Evolutionary conservation across 805 yeast genomes (phyloP).

Genomic region (Spathaspora boniae): DNA sequence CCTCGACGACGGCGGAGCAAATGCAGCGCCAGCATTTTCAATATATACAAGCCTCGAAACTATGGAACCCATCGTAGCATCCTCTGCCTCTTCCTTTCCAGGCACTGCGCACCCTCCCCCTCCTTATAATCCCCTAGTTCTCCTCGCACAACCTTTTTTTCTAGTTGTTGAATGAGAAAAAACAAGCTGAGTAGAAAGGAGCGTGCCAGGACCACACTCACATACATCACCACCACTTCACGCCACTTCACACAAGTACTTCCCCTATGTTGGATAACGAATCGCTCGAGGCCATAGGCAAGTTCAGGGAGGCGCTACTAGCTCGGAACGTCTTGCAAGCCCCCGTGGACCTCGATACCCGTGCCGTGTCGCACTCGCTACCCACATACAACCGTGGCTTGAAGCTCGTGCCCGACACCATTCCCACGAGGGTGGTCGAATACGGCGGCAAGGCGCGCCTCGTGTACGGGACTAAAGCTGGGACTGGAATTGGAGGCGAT

Average conservation of each 20-base stretch:
- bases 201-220: neutral
- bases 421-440: constrained; percentile 35
- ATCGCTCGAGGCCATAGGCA: constrained; percentile 35
- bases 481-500: constrained; percentile 13
- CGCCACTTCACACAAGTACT: neutral
- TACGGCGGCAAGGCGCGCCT: constrained; percentile 34
- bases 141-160: no score
- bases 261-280: constrained; percentile 35
- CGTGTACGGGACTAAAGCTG: constrained; percentile 28
- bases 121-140: no score
- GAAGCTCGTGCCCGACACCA: constrained; percentile 19
- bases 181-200: no score
- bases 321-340: no score
- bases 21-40: no score
- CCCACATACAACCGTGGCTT: constrained; percentile 24
- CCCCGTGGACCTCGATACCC: no score
- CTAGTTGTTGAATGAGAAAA: no score
- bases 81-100: no score
- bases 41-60: no score
- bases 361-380: constrained; percentile 10
- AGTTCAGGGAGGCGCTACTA: constrained; percentile 36
- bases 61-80: no score
- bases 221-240: neutral
- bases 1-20: no score
- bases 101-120: no score